Percentiles rank a stretch among this genome's conserved stretches.
phyloP scores from a whole-genome alignment of 2,329 filamentous ascomycete species.

The Neonectria sp. region DNA sequence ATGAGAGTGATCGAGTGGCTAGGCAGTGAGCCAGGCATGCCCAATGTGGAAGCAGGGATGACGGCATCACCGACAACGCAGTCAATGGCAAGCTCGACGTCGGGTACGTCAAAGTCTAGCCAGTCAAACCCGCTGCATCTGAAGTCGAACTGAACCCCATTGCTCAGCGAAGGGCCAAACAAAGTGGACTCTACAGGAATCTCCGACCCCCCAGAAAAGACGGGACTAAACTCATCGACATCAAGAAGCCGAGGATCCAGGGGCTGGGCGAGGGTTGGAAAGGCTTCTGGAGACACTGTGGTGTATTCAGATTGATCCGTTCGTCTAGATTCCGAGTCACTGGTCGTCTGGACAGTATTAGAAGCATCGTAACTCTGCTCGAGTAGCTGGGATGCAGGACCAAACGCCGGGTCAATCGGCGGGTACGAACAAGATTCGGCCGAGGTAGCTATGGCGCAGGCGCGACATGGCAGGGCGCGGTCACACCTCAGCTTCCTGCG shows the following conservation, averaged over 20 bases:
- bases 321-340: not conserved
- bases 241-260: constrained; percentile 22
- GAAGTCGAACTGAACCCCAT: constrained; percentile 31
- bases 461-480: constrained; percentile 41
- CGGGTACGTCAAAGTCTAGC: constrained; percentile 40
- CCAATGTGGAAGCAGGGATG: not conserved
- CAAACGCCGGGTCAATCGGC: constrained; percentile 5
- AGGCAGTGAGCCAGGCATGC: not conserved
- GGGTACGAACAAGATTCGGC: constrained; percentile 32
- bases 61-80: not conserved
- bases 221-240: constrained; percentile 19
- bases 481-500: constrained; percentile 47
- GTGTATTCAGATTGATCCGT: not conserved
- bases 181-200: not conserved
- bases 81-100: constrained; percentile 21
- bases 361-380: not conserved
- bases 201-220: constrained; percentile 7
- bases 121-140: constrained; percentile 38
- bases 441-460: constrained; percentile 34
- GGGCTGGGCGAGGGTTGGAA: constrained; percentile 10
- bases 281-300: constrained; percentile 7
- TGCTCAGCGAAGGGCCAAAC: constrained; percentile 3
- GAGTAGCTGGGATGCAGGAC: not conserved
- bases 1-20: not conserved
- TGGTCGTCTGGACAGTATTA: not conserved